These are phyloP conservation scores for Polyplosphaeria fusca DNA, from an alignment of 495 filamentous ascomycete species.

Conservation along the genomic window DNA sequence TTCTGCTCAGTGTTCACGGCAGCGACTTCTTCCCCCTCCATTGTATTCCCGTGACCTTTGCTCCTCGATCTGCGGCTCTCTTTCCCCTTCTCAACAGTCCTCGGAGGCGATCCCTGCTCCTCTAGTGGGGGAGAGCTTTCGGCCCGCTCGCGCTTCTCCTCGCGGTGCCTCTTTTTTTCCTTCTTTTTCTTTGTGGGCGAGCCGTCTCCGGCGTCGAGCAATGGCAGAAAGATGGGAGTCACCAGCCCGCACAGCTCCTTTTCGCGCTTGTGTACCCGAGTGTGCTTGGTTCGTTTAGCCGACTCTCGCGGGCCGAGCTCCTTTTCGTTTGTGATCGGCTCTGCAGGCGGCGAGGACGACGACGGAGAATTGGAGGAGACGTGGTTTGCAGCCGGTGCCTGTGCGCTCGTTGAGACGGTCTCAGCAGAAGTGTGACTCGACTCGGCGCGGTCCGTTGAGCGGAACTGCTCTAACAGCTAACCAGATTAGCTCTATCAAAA, in stretches of 20 bases:
- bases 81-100: slow-evolving; percentile 16
- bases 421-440: not conserved
- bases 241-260: slow-evolving; percentile 31
- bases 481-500: slow-evolving; percentile 20
- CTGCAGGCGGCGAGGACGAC: slow-evolving; percentile 1
- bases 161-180: slow-evolving; percentile 1
- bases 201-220: slow-evolving; percentile 16
- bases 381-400: not conserved
- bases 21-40: not conserved
- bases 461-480: slow-evolving; percentile 26
- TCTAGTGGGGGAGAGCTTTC: not conserved
- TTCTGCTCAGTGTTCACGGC: not conserved
- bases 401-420: not conserved
- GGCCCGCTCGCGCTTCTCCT: not conserved
- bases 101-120: slow-evolving; percentile 9
- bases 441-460: slow-evolving; percentile 17
- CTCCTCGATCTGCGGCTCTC: slow-evolving; percentile 9
- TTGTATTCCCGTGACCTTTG: slow-evolving; percentile 2
- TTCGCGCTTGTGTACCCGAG: slow-evolving; percentile 31
- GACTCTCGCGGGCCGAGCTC: slow-evolving; percentile 14
- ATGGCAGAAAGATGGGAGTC: slow-evolving; percentile 27
- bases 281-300: slow-evolving; percentile 25
- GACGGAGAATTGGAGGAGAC: not conserved
- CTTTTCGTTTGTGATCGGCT: not conserved
- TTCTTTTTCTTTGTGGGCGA: slow-evolving; percentile 20